phyloP scores from a whole-genome alignment of 75 land plant species.

The Selaginella moellendorffii region DNA sequence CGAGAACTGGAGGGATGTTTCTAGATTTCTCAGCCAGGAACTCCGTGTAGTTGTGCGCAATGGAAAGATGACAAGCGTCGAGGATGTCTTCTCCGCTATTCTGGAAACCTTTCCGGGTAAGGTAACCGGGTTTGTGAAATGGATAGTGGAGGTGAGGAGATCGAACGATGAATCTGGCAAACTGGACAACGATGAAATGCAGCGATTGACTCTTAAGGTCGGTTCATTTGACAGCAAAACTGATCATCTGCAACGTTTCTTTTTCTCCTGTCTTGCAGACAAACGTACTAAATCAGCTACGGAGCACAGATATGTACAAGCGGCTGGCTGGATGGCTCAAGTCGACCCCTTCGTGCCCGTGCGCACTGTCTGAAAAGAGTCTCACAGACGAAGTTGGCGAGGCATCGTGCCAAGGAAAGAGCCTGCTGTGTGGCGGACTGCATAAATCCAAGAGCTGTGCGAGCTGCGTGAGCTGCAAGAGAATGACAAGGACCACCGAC shows the following conservation, averaged over 20 bases:
- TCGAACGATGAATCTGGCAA: conserved; percentile 23
- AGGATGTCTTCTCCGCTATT: conserved; percentile 30
- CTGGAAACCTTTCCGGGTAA: conserved; percentile 34
- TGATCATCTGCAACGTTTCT: no score
- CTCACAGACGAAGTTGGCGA: neutral
- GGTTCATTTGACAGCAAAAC: neutral
- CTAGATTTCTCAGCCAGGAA: conserved; percentile 41
- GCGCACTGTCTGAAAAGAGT: neutral
- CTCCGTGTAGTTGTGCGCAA: conserved; percentile 32
- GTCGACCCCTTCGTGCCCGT: neutral
- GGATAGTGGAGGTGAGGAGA: conserved; percentile 68
- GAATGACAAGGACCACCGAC: no score
- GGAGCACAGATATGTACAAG: conserved; percentile 25
- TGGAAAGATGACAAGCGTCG: conserved; percentile 19
- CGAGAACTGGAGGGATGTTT: conserved; percentile 52
- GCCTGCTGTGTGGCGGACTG: neutral
- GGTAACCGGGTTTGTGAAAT: conserved; percentile 51
- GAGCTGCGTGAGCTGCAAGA: no score
- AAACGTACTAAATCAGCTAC: conserved; percentile 30
- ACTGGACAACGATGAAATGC: conserved; percentile 46
- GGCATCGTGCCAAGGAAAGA: conserved; percentile 11
- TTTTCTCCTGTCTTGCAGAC: neutral
- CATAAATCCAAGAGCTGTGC: no score
- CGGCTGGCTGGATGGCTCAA: neutral
- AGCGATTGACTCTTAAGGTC: conserved; percentile 50